A percentile compares a stretch with the other conserved stretches of the same genome.
Evolutionary conservation across 768 basidiomycete genomes (phyloP).

Genomic region (Tulasnella calospora): DNA sequence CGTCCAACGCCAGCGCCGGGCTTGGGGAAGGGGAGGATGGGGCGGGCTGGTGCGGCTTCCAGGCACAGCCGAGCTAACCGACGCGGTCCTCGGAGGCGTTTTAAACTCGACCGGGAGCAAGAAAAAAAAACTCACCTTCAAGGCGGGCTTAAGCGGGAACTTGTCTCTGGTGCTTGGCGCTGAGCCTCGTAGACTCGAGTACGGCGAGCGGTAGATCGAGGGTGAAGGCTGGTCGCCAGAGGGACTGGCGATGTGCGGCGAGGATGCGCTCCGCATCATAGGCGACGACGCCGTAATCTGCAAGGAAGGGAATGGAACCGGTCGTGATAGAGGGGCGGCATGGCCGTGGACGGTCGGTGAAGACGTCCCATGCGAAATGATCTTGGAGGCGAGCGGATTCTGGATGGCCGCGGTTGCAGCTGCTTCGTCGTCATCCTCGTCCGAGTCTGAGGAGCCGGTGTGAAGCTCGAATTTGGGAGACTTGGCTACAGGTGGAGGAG

Average conservation of each 20-base stretch:
- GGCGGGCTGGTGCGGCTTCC: not conserved
- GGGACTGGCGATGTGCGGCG: slow-evolving; percentile 13
- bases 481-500: slow-evolving; percentile 3
- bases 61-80: slow-evolving; percentile 5
- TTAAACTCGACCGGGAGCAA: not conserved
- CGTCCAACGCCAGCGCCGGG: not conserved
- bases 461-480: slow-evolving; percentile 22
- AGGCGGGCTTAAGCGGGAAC: slow-evolving; percentile 23
- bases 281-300: not conserved
- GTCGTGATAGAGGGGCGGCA: not conserved
- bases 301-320: not conserved
- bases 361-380: not conserved
- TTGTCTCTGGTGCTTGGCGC: not conserved
- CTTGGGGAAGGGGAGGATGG: not conserved
- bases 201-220: slow-evolving; percentile 23
- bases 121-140: slow-evolving; percentile 20
- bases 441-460: slow-evolving; percentile 15
- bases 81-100: not conserved
- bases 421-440: slow-evolving; percentile 16
- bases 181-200: slow-evolving; percentile 1
- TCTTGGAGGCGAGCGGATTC: slow-evolving; percentile 14
- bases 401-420: not conserved
- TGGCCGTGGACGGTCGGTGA: slow-evolving; percentile 4
- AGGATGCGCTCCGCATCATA: not conserved
- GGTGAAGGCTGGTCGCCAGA: not conserved